These are phyloP conservation scores for Penicillium fuscoglaucum DNA, from an alignment of 2,329 filamentous ascomycete species.

Conservation along the genomic window DNA sequence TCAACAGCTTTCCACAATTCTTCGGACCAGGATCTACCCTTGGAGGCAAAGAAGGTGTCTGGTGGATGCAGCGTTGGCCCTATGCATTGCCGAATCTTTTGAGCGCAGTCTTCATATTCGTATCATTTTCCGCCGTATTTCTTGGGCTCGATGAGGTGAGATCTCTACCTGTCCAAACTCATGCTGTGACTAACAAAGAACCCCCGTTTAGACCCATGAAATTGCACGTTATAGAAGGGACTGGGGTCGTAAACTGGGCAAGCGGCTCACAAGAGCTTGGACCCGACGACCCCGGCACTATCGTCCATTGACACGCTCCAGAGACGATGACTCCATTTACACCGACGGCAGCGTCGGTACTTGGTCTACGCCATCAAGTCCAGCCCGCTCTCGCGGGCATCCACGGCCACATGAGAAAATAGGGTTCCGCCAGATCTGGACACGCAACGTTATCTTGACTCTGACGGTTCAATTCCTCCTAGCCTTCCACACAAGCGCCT, in stretches of 20 bases:
- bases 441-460: slow-evolving; percentile 55
- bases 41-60: slow-evolving; percentile 58
- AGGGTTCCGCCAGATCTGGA: slow-evolving; percentile 54
- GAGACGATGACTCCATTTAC: slow-evolving; percentile 35
- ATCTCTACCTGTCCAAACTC: background rate
- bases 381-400: slow-evolving; percentile 25
- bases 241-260: slow-evolving; percentile 44
- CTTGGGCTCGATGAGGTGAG: slow-evolving; percentile 66
- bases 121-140: slow-evolving; percentile 57
- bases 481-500: slow-evolving; percentile 72
- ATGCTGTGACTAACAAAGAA: background rate
- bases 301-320: slow-evolving; percentile 32
- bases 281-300: slow-evolving; percentile 36
- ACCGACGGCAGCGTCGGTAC: slow-evolving; percentile 30
- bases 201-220: slow-evolving; percentile 35
- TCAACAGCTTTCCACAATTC: slow-evolving; percentile 59
- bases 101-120: slow-evolving; percentile 61
- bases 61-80: slow-evolving; percentile 66
- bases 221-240: slow-evolving; percentile 42
- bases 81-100: slow-evolving; percentile 70
- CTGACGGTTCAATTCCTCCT: slow-evolving; percentile 67
- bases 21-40: slow-evolving; percentile 63
- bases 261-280: slow-evolving; percentile 32
- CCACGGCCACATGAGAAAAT: slow-evolving; percentile 44
- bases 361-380: slow-evolving; percentile 30